Base-by-base conservation (phyloP, 352 stramenopile genomes). In the Thalassiosira pacifica region DNA sequence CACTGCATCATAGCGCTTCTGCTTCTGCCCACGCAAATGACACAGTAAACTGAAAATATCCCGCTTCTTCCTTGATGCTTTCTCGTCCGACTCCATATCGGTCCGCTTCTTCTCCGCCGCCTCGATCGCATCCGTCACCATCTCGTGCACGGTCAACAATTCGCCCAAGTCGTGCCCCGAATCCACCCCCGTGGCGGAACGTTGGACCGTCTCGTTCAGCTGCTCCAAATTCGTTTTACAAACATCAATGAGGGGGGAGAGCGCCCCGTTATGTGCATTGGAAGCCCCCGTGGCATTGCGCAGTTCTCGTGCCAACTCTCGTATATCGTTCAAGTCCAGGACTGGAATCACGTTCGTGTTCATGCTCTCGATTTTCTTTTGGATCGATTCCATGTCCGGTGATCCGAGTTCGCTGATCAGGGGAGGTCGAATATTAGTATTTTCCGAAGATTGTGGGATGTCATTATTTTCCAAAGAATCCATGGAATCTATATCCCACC, bases 11-110 rank as follows among this genome's bases (percentile, higher is more conserved):
- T 87, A 61, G 59, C 84, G 77, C 69, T 84, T 83, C 29, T 88
- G 79, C 32, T 84, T 81, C 1, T 87, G 70, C n/a, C 86, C 82
- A 42, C 89, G 65, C 0, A 93, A 55, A 78, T 90, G 87, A 48
- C 52, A 60, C 0, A 60, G 52, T 2, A 60, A n/a, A 24, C 72
- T 88, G 74, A 92, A 93, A 6, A 93, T 70, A 53, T 93, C 89
- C 71, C 79, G 76, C 60, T 88, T 89, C 22, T 90, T 76, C n/a
- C 89, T 72, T 32, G 91, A 66, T 16, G 81, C 6, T 73, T 77
- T 83, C 2, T 64, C 59, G 3, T 57, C 40, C 6, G 27, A 42
- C n/a, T 40, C 57, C 11, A 13, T 72, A 10, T 59, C 27, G 24
- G 19, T 42, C 16, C 53, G 48, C 26, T 83, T 31, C 13, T 70